Evolutionary conservation across 2,329 filamentous ascomycete genomes (phyloP), one percentile per base, ranked within the genome.

Genomic region (Helicocarpus griseus): DNA sequence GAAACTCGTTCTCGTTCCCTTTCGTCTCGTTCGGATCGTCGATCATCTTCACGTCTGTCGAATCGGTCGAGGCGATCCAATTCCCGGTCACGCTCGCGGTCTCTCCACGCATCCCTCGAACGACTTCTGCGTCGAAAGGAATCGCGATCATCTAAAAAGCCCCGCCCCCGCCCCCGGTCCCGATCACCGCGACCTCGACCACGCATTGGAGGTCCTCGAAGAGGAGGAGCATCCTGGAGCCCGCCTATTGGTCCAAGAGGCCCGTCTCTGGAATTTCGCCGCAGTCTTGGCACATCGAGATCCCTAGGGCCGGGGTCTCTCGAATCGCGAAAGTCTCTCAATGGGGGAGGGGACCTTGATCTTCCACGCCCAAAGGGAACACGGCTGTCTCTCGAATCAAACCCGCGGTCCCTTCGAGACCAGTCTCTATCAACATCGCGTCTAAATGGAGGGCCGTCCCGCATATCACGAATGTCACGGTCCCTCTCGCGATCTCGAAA

Each of bases 401-500:
- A 71, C 24, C 73, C 70, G n/a, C 71, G 66, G 41, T 76, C 71
- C 28, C 73, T 68, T 11, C 74, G 72, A 49, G 66, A 59, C 69
- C 71, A 73, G 38, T 76, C 71, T 11, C 70, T 66, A 47, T 72
- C 72, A 57, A 58, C 59, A 33, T 71, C 69, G 33, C 72, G 67
- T 59, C 69, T 64, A 58, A 68, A 68, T 57, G 66, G 58, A 43
- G 63, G 56, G 50, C 53, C 73, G 62, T 63, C 63, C 22, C 64
- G 57, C 13, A 53, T 45, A 40, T 62, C 58, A 35, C 58, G 55
- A 19, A 53, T 51, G 39, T 70, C 67, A 41, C 67, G 65, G 21
- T 69, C 69, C 19, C 61, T 50, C 35, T 69, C 69, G n/a, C 61
- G 51, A 36, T 75, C 72, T 40, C 80, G 75, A 59, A 82, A 84